These are phyloP conservation scores for Plantago elongata DNA, from an alignment of 257 asterid genomes.

Conservation along the genomic window DNA sequence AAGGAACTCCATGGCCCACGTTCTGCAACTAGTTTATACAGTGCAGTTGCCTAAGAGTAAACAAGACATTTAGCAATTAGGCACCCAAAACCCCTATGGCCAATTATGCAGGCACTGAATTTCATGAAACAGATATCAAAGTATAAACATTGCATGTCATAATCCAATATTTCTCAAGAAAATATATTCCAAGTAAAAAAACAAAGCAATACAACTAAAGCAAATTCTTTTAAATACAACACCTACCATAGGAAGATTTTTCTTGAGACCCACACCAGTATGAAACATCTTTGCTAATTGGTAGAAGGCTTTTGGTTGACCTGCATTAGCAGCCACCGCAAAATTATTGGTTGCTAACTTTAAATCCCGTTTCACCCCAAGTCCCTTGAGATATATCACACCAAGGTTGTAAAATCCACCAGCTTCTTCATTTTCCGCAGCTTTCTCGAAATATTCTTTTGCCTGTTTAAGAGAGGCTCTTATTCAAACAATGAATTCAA, in stretches of 20 bases:
- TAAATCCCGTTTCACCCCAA: constrained; percentile 88
- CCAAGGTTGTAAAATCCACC: constrained; percentile 97
- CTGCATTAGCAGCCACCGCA: constrained; percentile 66
- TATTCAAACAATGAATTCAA: constrained; percentile 3
- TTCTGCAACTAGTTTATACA: constrained; percentile 90
- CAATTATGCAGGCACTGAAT: no score
- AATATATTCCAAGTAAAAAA: no score
- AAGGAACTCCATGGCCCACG: constrained; percentile 99
- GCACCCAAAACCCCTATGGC: not conserved
- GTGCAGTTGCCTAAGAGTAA: constrained; percentile 70
- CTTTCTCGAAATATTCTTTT: constrained; percentile 89
- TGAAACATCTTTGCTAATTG: constrained; percentile 98
- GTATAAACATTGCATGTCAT: no score
- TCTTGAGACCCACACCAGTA: constrained; percentile 84
- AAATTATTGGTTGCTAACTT: constrained; percentile 62
- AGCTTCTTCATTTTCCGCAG: constrained; percentile 83
- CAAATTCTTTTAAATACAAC: not conserved
- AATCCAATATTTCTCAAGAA: no score
- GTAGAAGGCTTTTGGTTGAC: constrained; percentile 96
- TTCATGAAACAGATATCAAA: no score
- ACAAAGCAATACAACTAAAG: not conserved
- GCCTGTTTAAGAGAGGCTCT: constrained; percentile 51
- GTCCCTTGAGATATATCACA: constrained; percentile 78
- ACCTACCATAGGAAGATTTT: constrained; percentile 78
- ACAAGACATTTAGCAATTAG: not conserved